A percentile compares a stretch with the other conserved stretches of the same genome.
These are phyloP conservation scores for Metarhizium guizhouense DNA, from an alignment of 2,329 filamentous ascomycete species.

Conservation along the genomic window DNA sequence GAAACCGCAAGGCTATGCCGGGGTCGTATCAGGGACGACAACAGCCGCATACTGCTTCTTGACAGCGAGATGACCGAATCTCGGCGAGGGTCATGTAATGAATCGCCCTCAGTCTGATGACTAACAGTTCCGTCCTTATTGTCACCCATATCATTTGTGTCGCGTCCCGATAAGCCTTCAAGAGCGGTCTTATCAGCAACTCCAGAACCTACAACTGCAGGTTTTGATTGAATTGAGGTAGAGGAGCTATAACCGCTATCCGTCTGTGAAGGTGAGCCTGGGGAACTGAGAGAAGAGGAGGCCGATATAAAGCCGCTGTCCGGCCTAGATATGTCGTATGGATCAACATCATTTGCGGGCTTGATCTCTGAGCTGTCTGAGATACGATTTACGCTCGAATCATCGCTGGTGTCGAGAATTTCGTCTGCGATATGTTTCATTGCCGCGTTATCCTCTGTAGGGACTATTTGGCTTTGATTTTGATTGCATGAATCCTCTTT, in stretches of 20 bases:
- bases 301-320: slow-evolving; percentile 44
- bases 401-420: slow-evolving; percentile 30
- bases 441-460: neutral
- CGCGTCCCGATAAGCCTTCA: slow-evolving; percentile 12
- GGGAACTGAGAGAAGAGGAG: slow-evolving; percentile 31
- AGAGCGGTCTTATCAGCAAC: neutral
- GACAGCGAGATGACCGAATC: neutral
- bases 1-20: neutral
- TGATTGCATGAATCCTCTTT: neutral
- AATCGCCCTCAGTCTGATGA: neutral
- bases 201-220: slow-evolving; percentile 21
- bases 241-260: slow-evolving; percentile 56
- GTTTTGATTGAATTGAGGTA: slow-evolving; percentile 46
- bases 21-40: neutral
- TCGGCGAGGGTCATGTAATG: neutral
- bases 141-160: neutral
- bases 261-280: slow-evolving; percentile 42
- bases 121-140: neutral
- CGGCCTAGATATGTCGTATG: slow-evolving; percentile 16
- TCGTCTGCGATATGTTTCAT: slow-evolving; percentile 22
- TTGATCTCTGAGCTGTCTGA: slow-evolving; percentile 2
- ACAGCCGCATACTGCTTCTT: neutral
- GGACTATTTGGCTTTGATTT: neutral
- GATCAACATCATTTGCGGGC: slow-evolving; percentile 2
- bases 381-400: slow-evolving; percentile 33